Conservation (phyloP, 139 green algal species). For the Monoraphidium neglectum region DNA sequence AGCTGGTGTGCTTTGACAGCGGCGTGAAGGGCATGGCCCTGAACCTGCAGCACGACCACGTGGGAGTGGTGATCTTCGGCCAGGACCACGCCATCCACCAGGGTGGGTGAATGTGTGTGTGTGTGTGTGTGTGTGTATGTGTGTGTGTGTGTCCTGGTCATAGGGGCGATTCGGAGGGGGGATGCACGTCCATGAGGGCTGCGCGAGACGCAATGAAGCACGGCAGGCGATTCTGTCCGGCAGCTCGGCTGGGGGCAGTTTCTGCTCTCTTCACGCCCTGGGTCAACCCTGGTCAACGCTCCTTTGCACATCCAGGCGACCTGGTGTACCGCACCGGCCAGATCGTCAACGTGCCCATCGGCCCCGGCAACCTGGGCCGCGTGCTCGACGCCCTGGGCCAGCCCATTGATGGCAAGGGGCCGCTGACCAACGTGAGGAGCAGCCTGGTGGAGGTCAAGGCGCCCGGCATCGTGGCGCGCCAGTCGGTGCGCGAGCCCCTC, state of each 20-base stretch:
- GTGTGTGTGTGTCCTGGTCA: too few species aligned
- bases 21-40: slow-evolving; percentile 88
- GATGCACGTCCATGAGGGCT: too few species aligned
- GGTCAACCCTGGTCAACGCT: slow-evolving; percentile 68
- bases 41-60: slow-evolving; percentile 73
- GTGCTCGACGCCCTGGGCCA: slow-evolving; percentile 86
- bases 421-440: slow-evolving; percentile 58
- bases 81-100: slow-evolving; percentile 72
- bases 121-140: not conserved
- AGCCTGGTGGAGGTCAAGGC: slow-evolving; percentile 82
- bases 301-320: slow-evolving; percentile 76
- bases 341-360: slow-evolving; percentile 91
- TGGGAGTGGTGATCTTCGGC: slow-evolving; percentile 82
- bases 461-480: slow-evolving; percentile 66
- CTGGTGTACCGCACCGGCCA: slow-evolving; percentile 89
- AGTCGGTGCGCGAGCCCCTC: slow-evolving; percentile 65
- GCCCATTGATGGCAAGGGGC: slow-evolving; percentile 86
- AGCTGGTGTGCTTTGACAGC: slow-evolving; percentile 87
- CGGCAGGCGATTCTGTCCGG: slow-evolving; percentile 65
- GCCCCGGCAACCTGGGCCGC: slow-evolving; percentile 80
- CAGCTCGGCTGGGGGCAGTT: slow-evolving; percentile 66
- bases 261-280: slow-evolving; percentile 72
- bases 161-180: too few species aligned
- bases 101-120: not conserved
- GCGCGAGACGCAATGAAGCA: slow-evolving; percentile 49